Percentiles rank a stretch among this genome's conserved stretches.
These are phyloP conservation scores for Trichosporon coremiiforme DNA, from an alignment of 1,284 basidiomycete species.

Conservation along the genomic window DNA sequence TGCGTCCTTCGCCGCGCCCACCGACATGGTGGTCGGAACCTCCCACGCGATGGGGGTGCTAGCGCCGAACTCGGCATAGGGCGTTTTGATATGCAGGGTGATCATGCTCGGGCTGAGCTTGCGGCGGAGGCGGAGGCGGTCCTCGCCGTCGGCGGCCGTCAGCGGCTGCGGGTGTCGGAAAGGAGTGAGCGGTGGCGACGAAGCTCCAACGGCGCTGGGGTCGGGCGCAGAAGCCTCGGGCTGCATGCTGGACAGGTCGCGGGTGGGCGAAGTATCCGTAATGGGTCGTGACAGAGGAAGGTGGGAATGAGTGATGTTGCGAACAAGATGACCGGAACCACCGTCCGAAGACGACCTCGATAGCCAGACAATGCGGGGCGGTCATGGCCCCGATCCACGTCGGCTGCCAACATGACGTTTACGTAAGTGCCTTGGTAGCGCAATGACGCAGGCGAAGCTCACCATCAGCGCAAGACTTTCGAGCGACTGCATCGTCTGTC, in stretches of 20 bases:
- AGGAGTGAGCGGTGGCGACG: slow-evolving; percentile 24
- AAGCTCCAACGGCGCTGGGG: slow-evolving; percentile 19
- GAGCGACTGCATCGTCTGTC: not conserved
- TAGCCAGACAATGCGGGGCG: not conserved
- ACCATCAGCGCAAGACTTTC: too few species aligned
- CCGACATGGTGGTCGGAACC: slow-evolving; percentile 27
- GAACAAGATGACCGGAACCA: not conserved
- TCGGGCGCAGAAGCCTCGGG: slow-evolving; percentile 25
- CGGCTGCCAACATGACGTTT: slow-evolving; percentile 15
- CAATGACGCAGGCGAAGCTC: not conserved
- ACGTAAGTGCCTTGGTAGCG: not conserved
- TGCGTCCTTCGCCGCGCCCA: slow-evolving; percentile 43
- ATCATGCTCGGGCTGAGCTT: slow-evolving; percentile 21
- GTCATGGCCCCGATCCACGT: slow-evolving; percentile 13
- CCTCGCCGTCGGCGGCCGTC: slow-evolving; percentile 14
- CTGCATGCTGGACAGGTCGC: slow-evolving; percentile 26
- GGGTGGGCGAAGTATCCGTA: not conserved
- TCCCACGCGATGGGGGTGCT: slow-evolving; percentile 24
- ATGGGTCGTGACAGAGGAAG: not conserved
- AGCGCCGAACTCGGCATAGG: slow-evolving; percentile 37
- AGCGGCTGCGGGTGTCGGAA: slow-evolving; percentile 15
- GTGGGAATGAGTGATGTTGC: slow-evolving; percentile 1
- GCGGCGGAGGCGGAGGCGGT: slow-evolving; percentile 21
- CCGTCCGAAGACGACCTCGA: not conserved
- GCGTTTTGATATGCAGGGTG: slow-evolving; percentile 42